phyloP scores from a whole-genome alignment of 1,284 basidiomycete species.

The Puccinia sorghi region DNA sequence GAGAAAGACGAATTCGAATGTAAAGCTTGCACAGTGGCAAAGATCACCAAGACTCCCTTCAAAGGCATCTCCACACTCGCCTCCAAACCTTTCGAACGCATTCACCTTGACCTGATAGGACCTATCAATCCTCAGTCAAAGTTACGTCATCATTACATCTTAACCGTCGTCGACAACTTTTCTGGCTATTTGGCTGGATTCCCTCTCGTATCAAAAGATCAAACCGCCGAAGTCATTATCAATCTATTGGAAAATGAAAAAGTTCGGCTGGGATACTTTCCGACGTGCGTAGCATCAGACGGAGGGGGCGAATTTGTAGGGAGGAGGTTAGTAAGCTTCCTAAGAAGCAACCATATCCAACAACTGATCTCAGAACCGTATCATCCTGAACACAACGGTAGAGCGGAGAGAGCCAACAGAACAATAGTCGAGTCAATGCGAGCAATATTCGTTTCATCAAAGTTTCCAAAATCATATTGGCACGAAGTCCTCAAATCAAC shows the following conservation, averaged over 20 bases:
- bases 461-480: not conserved
- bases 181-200: not conserved
- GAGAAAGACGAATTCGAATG: not conserved
- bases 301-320: not conserved
- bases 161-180: not conserved
- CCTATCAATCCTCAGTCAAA: not conserved
- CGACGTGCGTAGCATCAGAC: not conserved
- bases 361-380: not conserved
- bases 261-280: not conserved
- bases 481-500: not conserved
- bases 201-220: not conserved
- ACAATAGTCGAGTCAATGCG: not conserved
- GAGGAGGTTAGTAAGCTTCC: not conserved
- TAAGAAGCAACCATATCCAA: not conserved
- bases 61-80: not conserved
- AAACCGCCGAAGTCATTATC: not conserved
- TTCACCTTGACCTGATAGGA: not conserved
- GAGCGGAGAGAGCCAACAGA: not conserved
- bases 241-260: not conserved
- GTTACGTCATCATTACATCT: not conserved
- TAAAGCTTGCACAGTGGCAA: not conserved
- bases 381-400: not conserved
- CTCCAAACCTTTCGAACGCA: not conserved
- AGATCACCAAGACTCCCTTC: not conserved
- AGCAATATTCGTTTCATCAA: not conserved